Percentiles rank a stretch among this genome's conserved stretches.
Conservation (phyloP, 2,329 filamentous ascomycete genomes). For the Hymenoscyphus linearis region DNA sequence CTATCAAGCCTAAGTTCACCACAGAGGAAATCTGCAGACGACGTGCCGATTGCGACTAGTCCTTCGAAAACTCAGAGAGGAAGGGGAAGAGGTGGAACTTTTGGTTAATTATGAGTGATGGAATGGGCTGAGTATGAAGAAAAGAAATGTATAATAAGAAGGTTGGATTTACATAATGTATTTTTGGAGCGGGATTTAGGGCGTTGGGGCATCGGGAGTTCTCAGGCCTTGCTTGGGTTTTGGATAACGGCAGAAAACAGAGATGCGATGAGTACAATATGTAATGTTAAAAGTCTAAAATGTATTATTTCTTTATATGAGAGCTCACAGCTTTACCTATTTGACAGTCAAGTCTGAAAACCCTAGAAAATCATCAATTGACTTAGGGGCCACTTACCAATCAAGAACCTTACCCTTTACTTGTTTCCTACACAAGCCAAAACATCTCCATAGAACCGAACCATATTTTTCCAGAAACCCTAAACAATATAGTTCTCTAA, state of each 20-base stretch:
- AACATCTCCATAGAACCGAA: too few species aligned
- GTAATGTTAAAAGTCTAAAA: background rate
- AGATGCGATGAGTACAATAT: too few species aligned
- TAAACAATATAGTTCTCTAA: too few species aligned
- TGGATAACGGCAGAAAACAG: background rate
- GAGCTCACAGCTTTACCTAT: too few species aligned
- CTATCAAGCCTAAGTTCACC: too few species aligned
- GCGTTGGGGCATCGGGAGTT: background rate
- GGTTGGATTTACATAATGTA: background rate
- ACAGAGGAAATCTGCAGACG: background rate
- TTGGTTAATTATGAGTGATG: background rate
- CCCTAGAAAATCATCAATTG: too few species aligned
- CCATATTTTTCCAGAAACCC: too few species aligned
- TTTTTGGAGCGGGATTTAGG: background rate
- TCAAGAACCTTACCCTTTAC: too few species aligned
- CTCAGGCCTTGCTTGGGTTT: background rate
- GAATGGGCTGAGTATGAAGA: background rate
- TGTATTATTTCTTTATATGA: background rate
- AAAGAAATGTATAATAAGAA: background rate
- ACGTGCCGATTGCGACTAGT: slow-evolving; percentile 1
- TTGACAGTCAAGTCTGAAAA: too few species aligned
- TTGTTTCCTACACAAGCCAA: too few species aligned
- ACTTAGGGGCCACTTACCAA: too few species aligned
- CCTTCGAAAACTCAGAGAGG: slow-evolving; percentile 1
- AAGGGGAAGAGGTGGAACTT: slow-evolving; percentile 2